A percentile compares a stretch with the other conserved stretches of the same genome.
These are phyloP conservation scores for Helichrysum umbraculigerum DNA, from an alignment of 129 eudicot species.

Conservation along the genomic window DNA sequence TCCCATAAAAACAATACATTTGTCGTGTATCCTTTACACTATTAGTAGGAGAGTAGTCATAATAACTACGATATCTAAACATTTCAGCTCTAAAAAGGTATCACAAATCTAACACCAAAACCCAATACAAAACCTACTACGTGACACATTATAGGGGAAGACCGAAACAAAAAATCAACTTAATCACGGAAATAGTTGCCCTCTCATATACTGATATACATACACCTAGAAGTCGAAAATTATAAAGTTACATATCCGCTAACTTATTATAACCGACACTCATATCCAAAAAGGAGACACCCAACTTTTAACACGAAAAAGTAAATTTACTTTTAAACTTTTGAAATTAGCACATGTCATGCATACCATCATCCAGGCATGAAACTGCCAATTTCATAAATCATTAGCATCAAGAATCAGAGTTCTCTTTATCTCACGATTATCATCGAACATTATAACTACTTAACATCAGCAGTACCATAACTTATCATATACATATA, in stretches of 20 bases:
- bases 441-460: not conserved
- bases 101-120: not conserved
- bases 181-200: not conserved
- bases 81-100: not conserved
- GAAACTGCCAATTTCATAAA: slow-evolving; percentile 11
- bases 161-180: not conserved
- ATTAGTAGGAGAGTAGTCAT: not conserved
- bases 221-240: not conserved
- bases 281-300: not conserved
- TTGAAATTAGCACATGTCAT: slow-evolving; percentile 22
- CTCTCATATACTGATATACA: not conserved
- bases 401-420: not conserved
- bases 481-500: not conserved
- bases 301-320: not conserved
- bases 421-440: not conserved
- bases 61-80: not conserved
- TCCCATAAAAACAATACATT: slow-evolving; percentile 9
- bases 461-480: not conserved
- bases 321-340: slow-evolving; percentile 15
- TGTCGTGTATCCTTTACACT: slow-evolving; percentile 1
- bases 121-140: not conserved
- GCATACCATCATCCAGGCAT: not conserved
- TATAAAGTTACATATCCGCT: not conserved
- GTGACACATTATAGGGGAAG: not conserved
- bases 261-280: not conserved